Percentiles rank a stretch among this genome's conserved stretches.
Conservation (phyloP, 2,329 filamentous ascomycete genomes). For the Alternaria panax region DNA sequence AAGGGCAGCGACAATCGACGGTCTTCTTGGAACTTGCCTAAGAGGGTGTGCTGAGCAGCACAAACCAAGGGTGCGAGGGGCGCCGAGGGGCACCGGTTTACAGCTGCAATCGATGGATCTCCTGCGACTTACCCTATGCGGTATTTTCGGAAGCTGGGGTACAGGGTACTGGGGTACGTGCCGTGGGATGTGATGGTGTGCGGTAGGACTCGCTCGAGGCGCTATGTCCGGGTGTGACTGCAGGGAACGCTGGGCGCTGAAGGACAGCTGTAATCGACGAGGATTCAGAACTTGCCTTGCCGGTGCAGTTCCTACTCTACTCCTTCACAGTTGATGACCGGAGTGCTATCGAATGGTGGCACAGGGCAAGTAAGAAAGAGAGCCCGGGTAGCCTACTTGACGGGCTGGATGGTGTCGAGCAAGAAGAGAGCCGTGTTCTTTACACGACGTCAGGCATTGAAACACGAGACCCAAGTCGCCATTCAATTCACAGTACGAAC, state of each 20-base stretch:
- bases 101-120: not conserved
- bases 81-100: not conserved
- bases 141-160: not conserved
- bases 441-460: not conserved
- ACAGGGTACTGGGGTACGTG: not conserved
- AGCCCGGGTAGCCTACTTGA: not conserved
- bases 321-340: not conserved
- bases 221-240: not conserved
- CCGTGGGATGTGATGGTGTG: not conserved
- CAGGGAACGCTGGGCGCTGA: conserved; percentile 1
- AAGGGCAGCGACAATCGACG: conserved; percentile 1
- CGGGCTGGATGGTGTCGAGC: no score
- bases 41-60: not conserved
- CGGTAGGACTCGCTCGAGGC: not conserved
- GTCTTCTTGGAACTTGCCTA: not conserved
- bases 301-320: not conserved
- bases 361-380: not conserved
- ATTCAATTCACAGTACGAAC: not conserved
- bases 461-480: not conserved
- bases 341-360: not conserved
- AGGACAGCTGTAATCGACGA: conserved; percentile 2
- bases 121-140: not conserved
- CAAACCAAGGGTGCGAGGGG: not conserved
- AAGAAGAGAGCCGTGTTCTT: not conserved
- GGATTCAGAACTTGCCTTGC: not conserved